Base-by-base conservation (phyloP, 2,329 filamentous ascomycete species). In the Trichothecium roseum region DNA sequence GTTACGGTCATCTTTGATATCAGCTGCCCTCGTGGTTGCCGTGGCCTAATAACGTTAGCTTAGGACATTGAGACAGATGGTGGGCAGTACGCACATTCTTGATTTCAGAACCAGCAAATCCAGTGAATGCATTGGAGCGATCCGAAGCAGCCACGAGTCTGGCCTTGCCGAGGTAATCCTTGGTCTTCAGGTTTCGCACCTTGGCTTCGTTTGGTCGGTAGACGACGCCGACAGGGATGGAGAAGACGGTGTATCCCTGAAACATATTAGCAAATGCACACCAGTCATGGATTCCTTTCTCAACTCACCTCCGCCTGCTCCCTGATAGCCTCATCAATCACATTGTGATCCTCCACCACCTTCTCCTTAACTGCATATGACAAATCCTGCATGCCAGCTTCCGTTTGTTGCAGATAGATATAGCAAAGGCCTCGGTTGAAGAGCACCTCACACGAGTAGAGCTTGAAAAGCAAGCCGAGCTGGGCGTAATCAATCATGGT, bases 401-500 rank as follows among this genome's bases (percentile, higher is more conserved):
- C 85, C 57, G 82, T 84, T 59, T 96, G 86, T 53, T 94, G 84
- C 20, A 96, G 71, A 54, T 96, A 96, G 51, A 96, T 94, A 63
- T 95, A 96, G 64, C 91, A 96, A 39, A 98, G 69, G 40, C 91
- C 91, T 36, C 91, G 80, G 59, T 98, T 98, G 69, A 98, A 98
- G 18, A 98, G 69, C 3, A 95, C 89, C 53, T 98, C 91, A 63
- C 91, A 98, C 2, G 91, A 95, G 59, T 89, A 96, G 9, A 98
- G 68, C 59, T 94, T 94, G 68, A 96, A 98, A 40, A 93, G 82
- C 30, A 98, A 73, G 15, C 91, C 91, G 33, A 98, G 63, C 58
- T 98, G 91, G 41, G 94, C 86, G 59, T 98, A 98, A 60, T 98
- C 88, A 60, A 98, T 98, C 63, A 91, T 85, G 38, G 86, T 88